Evolutionary conservation across 1,284 basidiomycete genomes (phyloP).

Genomic region (Caloboletus firmus): DNA sequence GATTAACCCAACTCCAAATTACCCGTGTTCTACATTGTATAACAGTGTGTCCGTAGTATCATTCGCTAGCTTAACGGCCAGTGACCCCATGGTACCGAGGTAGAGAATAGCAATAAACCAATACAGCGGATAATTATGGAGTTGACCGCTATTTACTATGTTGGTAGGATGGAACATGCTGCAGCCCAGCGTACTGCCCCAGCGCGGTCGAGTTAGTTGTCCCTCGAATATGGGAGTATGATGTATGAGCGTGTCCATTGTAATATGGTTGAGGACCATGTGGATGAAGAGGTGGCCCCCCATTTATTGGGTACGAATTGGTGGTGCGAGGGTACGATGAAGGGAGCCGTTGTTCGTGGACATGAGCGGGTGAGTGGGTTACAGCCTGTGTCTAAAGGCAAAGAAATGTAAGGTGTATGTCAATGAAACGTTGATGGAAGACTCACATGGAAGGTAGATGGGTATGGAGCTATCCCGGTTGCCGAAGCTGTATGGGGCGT

Average conservation of each 20-base stretch:
- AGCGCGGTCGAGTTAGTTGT: slow-evolving; percentile 16
- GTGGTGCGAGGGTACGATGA: slow-evolving; percentile 28
- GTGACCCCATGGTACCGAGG: neutral
- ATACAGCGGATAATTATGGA: neutral
- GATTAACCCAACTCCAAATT: slow-evolving; percentile 24
- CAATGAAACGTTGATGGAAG: neutral
- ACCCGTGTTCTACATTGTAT: slow-evolving; percentile 33
- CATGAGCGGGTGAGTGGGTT: slow-evolving; percentile 15
- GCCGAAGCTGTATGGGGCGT: slow-evolving; percentile 19
- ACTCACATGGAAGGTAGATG: slow-evolving; percentile 29
- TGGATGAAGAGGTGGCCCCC: slow-evolving; percentile 15
- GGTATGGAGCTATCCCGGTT: slow-evolving; percentile 24
- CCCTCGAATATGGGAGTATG: slow-evolving; percentile 34
- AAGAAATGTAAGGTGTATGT: neutral
- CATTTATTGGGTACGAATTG: slow-evolving; percentile 23
- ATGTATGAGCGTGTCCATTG: slow-evolving; percentile 24
- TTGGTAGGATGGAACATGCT: slow-evolving; percentile 33
- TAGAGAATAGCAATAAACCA: slow-evolving; percentile 14
- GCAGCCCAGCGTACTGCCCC: slow-evolving; percentile 32
- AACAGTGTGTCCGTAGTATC: slow-evolving; percentile 15
- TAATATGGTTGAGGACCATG: slow-evolving; percentile 34
- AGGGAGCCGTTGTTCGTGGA: slow-evolving; percentile 31
- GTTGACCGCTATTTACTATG: slow-evolving; percentile 27
- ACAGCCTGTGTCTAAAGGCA: slow-evolving; percentile 19
- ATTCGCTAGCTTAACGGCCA: slow-evolving; percentile 1